phyloP scores from a whole-genome alignment of 2,329 filamentous ascomycete genomes.

The Colletotrichum gigasporum region DNA sequence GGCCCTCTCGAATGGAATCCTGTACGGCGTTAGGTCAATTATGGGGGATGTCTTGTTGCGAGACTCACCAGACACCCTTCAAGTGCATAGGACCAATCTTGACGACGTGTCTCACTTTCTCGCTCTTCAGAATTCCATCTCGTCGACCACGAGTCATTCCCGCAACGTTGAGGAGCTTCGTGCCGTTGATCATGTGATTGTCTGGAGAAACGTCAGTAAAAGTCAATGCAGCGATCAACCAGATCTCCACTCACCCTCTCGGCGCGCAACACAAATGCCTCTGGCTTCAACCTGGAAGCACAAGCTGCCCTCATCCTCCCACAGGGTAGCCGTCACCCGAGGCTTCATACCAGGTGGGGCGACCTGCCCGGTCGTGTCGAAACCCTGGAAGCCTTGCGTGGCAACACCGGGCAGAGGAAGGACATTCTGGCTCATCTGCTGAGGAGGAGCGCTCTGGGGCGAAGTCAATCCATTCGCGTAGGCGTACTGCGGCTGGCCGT shows the following conservation, averaged over 20 bases:
- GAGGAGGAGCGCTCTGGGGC: conserved; percentile 74
- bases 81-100: conserved; percentile 99
- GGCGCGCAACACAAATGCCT: conserved; percentile 92
- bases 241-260: conserved; percentile 75
- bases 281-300: conserved; percentile 98
- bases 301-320: conserved; percentile 97
- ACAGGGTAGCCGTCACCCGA: conserved; percentile 92
- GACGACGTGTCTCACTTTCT: conserved; percentile 95
- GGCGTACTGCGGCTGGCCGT: conserved; percentile 67
- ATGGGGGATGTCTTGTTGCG: not conserved
- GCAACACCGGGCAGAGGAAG: conserved; percentile 74
- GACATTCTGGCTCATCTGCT: conserved; percentile 73
- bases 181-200: conserved; percentile 99
- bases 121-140: conserved; percentile 97
- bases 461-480: conserved; percentile 83
- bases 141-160: conserved; percentile 96
- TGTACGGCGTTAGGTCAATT: conserved; percentile 47
- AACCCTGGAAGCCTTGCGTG: conserved; percentile 65
- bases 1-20: conserved; percentile 98
- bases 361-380: conserved; percentile 90
- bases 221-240: not conserved
- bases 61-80: conserved; percentile 91
- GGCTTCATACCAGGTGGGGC: conserved; percentile 96
- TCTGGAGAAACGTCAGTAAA: conserved; percentile 61
- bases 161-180: conserved; percentile 94